Evolutionary conservation across 768 basidiomycete genomes (phyloP), one percentile per base, ranked within the genome.

Genomic region (Hypholoma sublateritium): DNA sequence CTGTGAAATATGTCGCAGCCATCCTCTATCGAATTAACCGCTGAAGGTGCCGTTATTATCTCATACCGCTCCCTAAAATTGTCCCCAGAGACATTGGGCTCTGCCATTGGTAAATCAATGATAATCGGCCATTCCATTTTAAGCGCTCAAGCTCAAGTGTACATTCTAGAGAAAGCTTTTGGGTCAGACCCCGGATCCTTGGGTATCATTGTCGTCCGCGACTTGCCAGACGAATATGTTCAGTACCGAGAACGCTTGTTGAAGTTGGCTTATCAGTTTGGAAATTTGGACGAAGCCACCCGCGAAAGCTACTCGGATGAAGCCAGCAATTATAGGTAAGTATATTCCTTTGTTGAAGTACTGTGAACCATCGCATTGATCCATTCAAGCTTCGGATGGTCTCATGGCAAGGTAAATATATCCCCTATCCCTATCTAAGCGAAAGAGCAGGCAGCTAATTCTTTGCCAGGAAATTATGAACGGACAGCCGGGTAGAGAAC

Each of bases 321-420:
- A 1, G 73, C 71, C 22, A 89, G 86, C 62, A 83, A 80, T 55
- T 97, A 93, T 67, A 90, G 90, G 89, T 67, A 90, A 90, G 89
- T 89, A 59, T 50, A 80, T 68, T 37, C 5, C 11, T 17, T 7
- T 11, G 25, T 17, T 49, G 13, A 6, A 39, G 4, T 34, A 22
- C 45, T 24, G 11, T 11, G 9, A 35, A 47, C 5, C 28, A n/a
- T 34, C 19, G 12, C 36, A 5, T 21, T 28, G 37, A 37, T 6
- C 12, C 34, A 17, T n/a, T 50, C 3, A 32, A 91, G 88, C 68
- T 98, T 95, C 70, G 96, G 96, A n/a, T 98, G 96, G 96, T 92
- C 89, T 43, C 92, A 96, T 72, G 96, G 96, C 53, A 97, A 98
- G 80, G 90, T 86, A 62, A 50, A 39, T 39, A 12, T 36, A 39